phyloP scores from a whole-genome alignment of 2,329 filamentous ascomycete species.

The Pseudogymnoascus sp. region DNA sequence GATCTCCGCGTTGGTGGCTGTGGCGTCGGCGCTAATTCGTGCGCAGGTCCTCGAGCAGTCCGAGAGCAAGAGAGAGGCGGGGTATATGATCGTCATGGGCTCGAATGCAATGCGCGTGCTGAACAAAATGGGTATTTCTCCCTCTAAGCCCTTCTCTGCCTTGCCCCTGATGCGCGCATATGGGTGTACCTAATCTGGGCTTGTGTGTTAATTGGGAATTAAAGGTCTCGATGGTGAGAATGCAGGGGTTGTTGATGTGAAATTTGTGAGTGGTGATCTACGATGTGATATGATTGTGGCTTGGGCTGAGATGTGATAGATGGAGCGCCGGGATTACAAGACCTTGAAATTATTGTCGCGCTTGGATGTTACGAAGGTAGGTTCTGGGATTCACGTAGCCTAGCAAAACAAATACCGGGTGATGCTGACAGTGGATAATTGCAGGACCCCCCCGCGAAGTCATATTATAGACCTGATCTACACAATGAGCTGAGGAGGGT shows the following conservation, averaged over 20 bases:
- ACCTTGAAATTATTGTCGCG: neutral
- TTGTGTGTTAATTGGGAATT: neutral
- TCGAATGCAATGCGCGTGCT: neutral
- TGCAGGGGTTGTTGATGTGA: neutral
- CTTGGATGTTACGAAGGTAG: neutral
- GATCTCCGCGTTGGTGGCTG: neutral
- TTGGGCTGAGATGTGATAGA: neutral
- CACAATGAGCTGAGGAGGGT: constrained; percentile 1
- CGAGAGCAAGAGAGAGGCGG: neutral
- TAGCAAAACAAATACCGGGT: neutral
- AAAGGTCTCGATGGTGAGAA: neutral
- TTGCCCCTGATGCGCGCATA: neutral
- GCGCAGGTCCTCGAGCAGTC: neutral
- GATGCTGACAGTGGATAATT: neutral
- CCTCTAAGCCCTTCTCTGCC: neutral
- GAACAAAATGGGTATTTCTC: neutral
- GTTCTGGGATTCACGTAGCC: neutral
- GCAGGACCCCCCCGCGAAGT: neutral
- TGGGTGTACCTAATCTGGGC: neutral
- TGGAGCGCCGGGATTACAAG: neutral
- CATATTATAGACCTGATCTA: neutral
- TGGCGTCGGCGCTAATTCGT: neutral
- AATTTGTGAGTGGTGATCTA: neutral
- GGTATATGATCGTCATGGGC: constrained; percentile 4
- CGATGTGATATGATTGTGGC: neutral